phyloP scores from a whole-genome alignment of 164 flowering plant genomes.

The Nelumbo lutea region DNA sequence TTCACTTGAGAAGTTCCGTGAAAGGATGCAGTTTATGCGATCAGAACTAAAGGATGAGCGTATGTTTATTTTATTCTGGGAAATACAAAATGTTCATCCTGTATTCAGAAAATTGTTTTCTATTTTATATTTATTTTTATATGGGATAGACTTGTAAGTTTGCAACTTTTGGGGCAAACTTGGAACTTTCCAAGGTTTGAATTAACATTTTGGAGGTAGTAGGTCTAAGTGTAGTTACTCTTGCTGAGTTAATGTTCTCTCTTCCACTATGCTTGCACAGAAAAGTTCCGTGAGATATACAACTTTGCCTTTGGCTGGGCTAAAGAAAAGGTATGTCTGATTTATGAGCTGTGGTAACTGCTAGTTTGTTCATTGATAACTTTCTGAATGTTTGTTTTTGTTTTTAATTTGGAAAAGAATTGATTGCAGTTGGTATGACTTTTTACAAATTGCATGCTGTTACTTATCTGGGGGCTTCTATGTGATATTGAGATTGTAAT shows the following conservation, averaged over 20 bases:
- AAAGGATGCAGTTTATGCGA: slow-evolving; percentile 78
- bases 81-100: not conserved
- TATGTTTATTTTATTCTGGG: slow-evolving; percentile 31
- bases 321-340: slow-evolving; percentile 74
- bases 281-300: slow-evolving; percentile 91
- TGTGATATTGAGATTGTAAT: too few relatives aligned
- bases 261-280: slow-evolving; percentile 37
- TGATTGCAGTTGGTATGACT: not conserved
- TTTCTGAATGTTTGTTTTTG: not conserved
- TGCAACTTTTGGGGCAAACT: not conserved
- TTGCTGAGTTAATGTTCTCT: slow-evolving; percentile 10
- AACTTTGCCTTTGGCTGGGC: slow-evolving; percentile 99
- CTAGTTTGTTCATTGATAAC: not conserved
- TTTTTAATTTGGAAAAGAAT: not conserved
- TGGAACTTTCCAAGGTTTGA: not conserved
- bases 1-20: slow-evolving; percentile 85
- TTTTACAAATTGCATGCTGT: too few relatives aligned
- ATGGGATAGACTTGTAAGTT: not conserved
- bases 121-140: slow-evolving; percentile 1
- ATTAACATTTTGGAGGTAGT: not conserved
- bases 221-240: not conserved
- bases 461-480: too few relatives aligned
- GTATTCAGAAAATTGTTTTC: not conserved
- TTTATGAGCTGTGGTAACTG: not conserved
- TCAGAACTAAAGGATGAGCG: slow-evolving; percentile 93